phyloP scores from a whole-genome alignment of 1,139 yeast species.

The Suhomyces guaymorum region DNA sequence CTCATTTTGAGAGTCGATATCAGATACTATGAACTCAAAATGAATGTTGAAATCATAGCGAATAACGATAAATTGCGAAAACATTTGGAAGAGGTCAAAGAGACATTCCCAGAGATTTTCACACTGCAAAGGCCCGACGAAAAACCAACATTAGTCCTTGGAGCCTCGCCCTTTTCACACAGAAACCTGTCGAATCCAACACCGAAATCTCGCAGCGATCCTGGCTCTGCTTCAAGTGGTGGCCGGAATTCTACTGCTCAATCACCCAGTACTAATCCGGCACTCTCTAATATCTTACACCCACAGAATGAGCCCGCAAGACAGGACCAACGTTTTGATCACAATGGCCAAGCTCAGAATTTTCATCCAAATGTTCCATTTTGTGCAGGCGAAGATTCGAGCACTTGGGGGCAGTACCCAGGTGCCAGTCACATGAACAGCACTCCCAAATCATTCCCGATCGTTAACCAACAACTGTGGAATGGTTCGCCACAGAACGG shows the following conservation, averaged over 20 bases:
- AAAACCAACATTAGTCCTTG: constrained; percentile 4
- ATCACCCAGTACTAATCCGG: constrained; percentile 18
- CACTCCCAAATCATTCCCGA: neutral
- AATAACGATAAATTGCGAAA: constrained; percentile 20
- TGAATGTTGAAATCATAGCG: constrained; percentile 19
- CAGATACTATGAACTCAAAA: constrained; percentile 26
- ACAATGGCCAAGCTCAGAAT: too few relatives aligned
- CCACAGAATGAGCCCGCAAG: too few relatives aligned
- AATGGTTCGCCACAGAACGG: too few relatives aligned
- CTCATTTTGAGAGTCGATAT: constrained; percentile 28
- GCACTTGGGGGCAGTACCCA: too few relatives aligned
- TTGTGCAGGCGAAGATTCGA: too few relatives aligned
- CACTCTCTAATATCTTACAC: constrained; percentile 28
- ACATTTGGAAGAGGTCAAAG: constrained; percentile 26
- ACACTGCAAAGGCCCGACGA: constrained; percentile 1
- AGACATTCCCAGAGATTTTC: constrained; percentile 29
- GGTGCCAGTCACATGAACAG: neutral
- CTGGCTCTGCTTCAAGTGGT: neutral
- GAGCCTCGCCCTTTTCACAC: constrained; percentile 8
- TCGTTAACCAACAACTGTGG: too few relatives aligned
- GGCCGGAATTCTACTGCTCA: constrained; percentile 1
- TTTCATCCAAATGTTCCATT: neutral
- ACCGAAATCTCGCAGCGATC: constrained; percentile 3
- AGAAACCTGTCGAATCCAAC: neutral
- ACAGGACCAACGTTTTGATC: too few relatives aligned